Evolutionary conservation across 2,329 filamentous ascomycete species (phyloP).

Genomic region (Stylonectria norvegica): DNA sequence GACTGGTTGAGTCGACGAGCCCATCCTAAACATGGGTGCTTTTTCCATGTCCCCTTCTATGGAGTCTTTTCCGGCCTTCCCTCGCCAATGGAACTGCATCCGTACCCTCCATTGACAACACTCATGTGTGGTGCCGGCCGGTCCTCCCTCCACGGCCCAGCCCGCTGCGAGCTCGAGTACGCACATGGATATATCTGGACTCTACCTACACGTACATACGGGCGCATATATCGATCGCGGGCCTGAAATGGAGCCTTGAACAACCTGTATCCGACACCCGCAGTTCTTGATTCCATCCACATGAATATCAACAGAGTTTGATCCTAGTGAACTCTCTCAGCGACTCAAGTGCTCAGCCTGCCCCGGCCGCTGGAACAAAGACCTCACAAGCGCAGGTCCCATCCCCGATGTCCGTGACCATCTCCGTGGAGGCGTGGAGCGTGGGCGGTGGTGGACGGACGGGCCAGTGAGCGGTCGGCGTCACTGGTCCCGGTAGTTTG

Average conservation of each 20-base stretch:
- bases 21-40: too few relatives aligned
- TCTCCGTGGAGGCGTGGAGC: too few relatives aligned
- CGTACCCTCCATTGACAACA: slow-evolving; percentile 9
- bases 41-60: too few relatives aligned
- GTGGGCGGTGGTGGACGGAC: slow-evolving; percentile 7
- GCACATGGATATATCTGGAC: slow-evolving; percentile 2
- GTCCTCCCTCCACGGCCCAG: not conserved
- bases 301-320: too few relatives aligned
- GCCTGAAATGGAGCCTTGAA: too few relatives aligned
- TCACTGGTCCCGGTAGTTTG: slow-evolving; percentile 30
- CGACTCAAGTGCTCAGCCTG: slow-evolving; percentile 7
- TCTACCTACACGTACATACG: too few relatives aligned
- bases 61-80: too few relatives aligned
- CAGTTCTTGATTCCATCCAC: too few relatives aligned
- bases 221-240: too few relatives aligned
- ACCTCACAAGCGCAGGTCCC: slow-evolving; percentile 7
- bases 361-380: slow-evolving; percentile 12
- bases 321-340: too few relatives aligned
- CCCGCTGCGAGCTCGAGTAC: slow-evolving; percentile 1
- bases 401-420: slow-evolving; percentile 2
- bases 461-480: slow-evolving; percentile 21
- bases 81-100: slow-evolving; percentile 8
- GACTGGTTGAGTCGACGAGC: too few relatives aligned
- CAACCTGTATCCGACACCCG: too few relatives aligned
- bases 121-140: slow-evolving; percentile 3